phyloP scores from a whole-genome alignment of 257 asterid species.

The Nicotiana tabacum region DNA sequence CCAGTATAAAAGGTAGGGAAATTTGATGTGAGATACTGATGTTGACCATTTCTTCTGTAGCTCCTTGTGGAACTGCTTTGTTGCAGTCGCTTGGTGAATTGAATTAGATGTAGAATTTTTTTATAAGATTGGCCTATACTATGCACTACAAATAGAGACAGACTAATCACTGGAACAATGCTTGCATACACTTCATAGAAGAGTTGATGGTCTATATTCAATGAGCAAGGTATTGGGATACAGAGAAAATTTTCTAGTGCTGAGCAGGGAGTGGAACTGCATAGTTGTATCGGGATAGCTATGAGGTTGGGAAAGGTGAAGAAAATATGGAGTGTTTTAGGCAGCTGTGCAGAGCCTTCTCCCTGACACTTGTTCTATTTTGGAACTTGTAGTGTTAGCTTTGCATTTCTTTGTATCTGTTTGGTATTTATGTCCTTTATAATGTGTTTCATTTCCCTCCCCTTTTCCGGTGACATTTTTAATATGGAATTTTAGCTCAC shows the following conservation, averaged over 20 bases:
- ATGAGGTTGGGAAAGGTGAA: neutral
- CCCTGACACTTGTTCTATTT: neutral
- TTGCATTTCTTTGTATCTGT: neutral
- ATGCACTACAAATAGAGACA: neutral
- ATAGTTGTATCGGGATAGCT: neutral
- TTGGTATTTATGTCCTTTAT: neutral
- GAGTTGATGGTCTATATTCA: neutral
- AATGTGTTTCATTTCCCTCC: neutral
- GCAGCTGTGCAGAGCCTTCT: neutral
- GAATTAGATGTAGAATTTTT: neutral
- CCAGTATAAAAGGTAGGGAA: neutral
- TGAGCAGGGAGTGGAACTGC: neutral
- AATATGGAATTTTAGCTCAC: neutral
- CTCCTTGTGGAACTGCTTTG: neutral
- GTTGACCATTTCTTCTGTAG: neutral
- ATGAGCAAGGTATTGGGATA: neutral
- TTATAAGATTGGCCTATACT: neutral
- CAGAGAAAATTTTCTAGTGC: neutral
- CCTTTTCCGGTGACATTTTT: neutral
- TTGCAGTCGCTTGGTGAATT: neutral
- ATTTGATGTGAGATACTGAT: neutral
- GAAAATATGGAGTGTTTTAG: neutral
- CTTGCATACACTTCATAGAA: neutral
- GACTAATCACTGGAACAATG: neutral
- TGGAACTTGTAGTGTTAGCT: neutral